Evolutionary conservation across 306 rosid species (phyloP), one percentile per base, ranked within the genome.

Genomic region (Sindora glabra): DNA sequence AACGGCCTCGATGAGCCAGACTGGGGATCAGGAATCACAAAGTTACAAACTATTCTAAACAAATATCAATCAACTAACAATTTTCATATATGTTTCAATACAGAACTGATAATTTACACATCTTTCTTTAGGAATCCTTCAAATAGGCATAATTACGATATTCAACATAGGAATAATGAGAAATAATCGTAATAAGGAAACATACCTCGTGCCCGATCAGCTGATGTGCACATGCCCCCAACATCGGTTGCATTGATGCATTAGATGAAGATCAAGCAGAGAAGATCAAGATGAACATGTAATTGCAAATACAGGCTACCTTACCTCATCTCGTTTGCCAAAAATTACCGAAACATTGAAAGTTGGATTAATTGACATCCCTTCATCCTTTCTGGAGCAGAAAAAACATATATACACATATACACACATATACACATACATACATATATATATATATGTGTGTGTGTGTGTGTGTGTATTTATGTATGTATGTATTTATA

Each of bases 251-350:
- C 85, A 77, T 27, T 29, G 63, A 37, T 24, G 26, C 23, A 59
- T 40, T 67, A 19, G 7, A 38, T 59, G 13, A 38, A 11, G 44
- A 64, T 46, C 42, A 69, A 59, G 62, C 42, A 10, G 8, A 65
- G 33, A 54, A 42, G 17, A 69, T 53, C 48, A 69, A 65, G 12
- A 26, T 36, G 55, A 60, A 48, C 50, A 37, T 56, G 37, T 8
- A 71, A 44, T 26, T 19, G n/a, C 19, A 21, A 58, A 13, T 34
- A 54, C 16, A 30, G n/a, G 47, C 63, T 32, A 44, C 17, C 76
- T 72, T 69, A 89, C 99, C 86, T 92, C 99, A 34, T 92, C 90
- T 48, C 99, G 75, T 81, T 92, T 92, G 47, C 99, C 99, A 66
- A 89, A 89, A 62, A 92, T 61, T 25, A 87, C 79, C 38, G 99